These are phyloP conservation scores for Cornus controversa DNA, from an alignment of 148 eudicot species.

Conservation along the genomic window DNA sequence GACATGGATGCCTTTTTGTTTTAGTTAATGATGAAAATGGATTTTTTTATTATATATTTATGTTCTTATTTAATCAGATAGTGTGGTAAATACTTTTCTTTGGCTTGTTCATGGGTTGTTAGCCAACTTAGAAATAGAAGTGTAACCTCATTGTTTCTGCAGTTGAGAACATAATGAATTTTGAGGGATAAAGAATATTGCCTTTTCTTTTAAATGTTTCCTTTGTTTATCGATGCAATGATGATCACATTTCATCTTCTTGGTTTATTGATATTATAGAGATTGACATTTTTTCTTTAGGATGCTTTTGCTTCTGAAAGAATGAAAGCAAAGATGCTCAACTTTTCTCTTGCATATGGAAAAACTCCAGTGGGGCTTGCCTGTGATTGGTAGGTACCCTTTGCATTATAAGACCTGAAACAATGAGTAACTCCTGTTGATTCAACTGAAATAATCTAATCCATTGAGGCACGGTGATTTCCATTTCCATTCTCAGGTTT, in stretches of 20 bases:
- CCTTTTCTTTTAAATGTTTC: background rate
- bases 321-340: conserved; percentile 97
- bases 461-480: background rate
- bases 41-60: no score
- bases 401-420: background rate
- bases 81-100: background rate
- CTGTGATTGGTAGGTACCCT: conserved; percentile 90
- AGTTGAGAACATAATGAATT: no score
- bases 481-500: conserved; percentile 49
- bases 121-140: no score
- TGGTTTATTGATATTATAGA: no score
- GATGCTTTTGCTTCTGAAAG: conserved; percentile 95
- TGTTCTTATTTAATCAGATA: background rate
- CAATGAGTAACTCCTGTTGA: background rate
- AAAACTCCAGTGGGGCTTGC: conserved; percentile 89
- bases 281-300: conserved; percentile 23
- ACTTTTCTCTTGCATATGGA: conserved; percentile 96
- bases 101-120: background rate
- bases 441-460: background rate
- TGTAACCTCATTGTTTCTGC: no score
- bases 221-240: background rate
- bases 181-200: background rate
- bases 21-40: background rate
- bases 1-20: background rate
- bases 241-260: background rate